Base-by-base conservation (phyloP, 1,139 yeast genomes). In the Pichia sp. region DNA sequence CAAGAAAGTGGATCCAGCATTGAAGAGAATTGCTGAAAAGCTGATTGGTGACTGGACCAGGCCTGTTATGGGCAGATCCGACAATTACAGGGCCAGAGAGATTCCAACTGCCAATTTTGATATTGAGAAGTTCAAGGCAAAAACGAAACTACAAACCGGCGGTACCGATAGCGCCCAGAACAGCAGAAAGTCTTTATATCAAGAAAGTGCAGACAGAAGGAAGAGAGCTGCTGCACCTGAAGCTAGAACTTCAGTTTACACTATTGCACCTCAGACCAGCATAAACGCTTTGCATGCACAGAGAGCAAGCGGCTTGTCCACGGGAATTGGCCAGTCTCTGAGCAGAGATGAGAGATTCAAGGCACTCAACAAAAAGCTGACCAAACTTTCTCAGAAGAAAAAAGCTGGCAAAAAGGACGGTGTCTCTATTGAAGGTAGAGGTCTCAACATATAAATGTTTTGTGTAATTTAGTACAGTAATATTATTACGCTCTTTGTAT, bases 11-110 rank as follows among this genome's bases (percentile, higher is more conserved):
- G 98, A 93, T 70, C 86, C 89, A 45, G 76, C 80, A 53, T 81
- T 95, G 68, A 90, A 92, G 69, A 85, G 95, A 66, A 78, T 85
- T 49, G 99, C 96, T 6, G 98, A 93, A 68, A 83, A 85, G 67
- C 76, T 95, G 57, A 87, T 95, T 63, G 96, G 97, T 40, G 95
- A 90, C 70, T 93, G 99, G 99, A 93, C 98, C 8, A 82, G 99
- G 70, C 99, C 99, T 42, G 90, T 95, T 59, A 88, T 95, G 78
- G 96, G 96, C 62, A 87, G 96, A 59, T 87, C 96, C 1, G 98
- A 93, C 70, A 90, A 93, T 63, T 93, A 92, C 74, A 84, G 95
- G 71, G 97, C 93, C 72, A 85, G 90, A 72, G 77, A 84, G 57
- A 84, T 93, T 57, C 81, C 81, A 65, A 80, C 85, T 61, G 80